Conservation (phyloP, 2,329 filamentous ascomycete species). For the Gaeumannomyces tritici region DNA sequence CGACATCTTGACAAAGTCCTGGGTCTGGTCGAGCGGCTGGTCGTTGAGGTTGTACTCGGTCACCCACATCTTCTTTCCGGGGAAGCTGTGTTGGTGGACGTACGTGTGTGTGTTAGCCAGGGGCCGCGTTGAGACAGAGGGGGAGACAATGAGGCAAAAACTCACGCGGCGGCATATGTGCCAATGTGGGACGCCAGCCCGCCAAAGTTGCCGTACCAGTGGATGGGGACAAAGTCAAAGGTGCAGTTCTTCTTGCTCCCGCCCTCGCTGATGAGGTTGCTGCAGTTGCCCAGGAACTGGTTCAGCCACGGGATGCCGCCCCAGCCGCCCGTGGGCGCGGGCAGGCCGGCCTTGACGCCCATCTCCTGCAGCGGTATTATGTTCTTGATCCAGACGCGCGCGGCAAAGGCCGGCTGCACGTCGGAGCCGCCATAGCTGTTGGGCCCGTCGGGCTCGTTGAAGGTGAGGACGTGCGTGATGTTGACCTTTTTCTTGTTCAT, state of each 20-base stretch:
- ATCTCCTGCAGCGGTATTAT: conserved; percentile 58
- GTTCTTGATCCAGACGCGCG: conserved; percentile 59
- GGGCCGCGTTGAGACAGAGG: not conserved
- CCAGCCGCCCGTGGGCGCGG: conserved; percentile 55
- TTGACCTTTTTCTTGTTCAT: conserved; percentile 42
- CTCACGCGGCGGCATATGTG: conserved; percentile 38
- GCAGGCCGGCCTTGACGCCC: conserved; percentile 60
- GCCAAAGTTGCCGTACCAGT: conserved; percentile 62
- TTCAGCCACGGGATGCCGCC: conserved; percentile 56
- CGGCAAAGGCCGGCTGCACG: conserved; percentile 50
- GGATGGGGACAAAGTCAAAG: conserved; percentile 53
- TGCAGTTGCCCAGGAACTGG: conserved; percentile 56
- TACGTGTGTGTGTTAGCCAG: not conserved
- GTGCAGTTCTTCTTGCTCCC: conserved; percentile 40
- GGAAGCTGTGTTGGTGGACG: conserved; percentile 37
- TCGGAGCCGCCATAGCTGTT: conserved; percentile 49
- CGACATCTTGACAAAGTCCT: conserved; percentile 59
- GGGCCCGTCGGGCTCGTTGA: conserved; percentile 69
- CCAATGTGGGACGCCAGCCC: conserved; percentile 59
- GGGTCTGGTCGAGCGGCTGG: conserved; percentile 43
- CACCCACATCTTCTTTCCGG: conserved; percentile 59
- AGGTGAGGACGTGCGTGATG: conserved; percentile 60
- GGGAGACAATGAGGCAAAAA: conserved; percentile 2
- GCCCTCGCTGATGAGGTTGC: conserved; percentile 40
- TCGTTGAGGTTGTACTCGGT: conserved; percentile 65